Evolutionary conservation across 306 rosid species (phyloP).

Genomic region (Quercus berberidifolia): DNA sequence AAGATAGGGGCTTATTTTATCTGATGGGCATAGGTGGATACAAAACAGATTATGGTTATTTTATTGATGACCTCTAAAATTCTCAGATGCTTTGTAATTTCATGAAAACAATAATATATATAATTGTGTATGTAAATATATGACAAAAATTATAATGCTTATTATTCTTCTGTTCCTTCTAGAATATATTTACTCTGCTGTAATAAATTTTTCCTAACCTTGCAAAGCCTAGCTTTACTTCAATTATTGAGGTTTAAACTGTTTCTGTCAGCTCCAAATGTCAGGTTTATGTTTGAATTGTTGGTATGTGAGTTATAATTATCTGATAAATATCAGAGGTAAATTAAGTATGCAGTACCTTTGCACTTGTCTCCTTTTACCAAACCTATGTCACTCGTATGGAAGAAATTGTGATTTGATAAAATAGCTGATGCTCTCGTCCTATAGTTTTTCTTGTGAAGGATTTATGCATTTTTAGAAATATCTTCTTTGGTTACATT

Average conservation of each 20-base stretch:
- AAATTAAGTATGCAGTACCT: background rate
- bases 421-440: background rate
- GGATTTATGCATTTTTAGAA: background rate
- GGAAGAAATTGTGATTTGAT: background rate
- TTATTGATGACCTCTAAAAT: background rate
- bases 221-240: background rate
- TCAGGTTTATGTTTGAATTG: background rate
- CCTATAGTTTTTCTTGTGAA: background rate
- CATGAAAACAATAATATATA: too few species aligned
- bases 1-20: background rate
- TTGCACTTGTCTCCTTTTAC: background rate
- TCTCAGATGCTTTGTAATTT: background rate
- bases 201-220: background rate
- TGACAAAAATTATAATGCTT: background rate
- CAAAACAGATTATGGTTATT: background rate
- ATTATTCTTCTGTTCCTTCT: background rate
- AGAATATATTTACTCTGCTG: background rate
- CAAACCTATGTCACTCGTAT: too few species aligned
- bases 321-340: background rate
- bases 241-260: background rate
- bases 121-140: background rate
- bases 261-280: background rate
- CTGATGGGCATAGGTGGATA: background rate
- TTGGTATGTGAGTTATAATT: background rate
- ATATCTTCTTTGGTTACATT: background rate